Evolutionary conservation across 116 monocot species (phyloP).

Genomic region (Posidonia oceanica): DNA sequence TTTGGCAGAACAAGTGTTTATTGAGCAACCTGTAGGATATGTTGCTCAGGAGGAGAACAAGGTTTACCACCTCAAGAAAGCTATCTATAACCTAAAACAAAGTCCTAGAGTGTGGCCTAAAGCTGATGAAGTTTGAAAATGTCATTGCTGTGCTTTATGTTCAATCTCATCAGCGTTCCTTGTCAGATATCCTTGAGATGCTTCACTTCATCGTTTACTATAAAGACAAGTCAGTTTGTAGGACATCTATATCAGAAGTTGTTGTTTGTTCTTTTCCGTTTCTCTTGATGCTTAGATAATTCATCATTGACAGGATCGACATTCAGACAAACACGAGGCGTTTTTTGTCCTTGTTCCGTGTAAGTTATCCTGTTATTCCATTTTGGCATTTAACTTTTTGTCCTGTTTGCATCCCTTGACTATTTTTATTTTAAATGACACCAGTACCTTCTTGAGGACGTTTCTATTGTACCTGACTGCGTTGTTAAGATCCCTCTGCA

Average conservation of each 20-base stretch:
- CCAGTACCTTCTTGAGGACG: constrained; percentile 93
- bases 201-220: not conserved
- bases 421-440: constrained; percentile 1
- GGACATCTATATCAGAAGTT: not conserved
- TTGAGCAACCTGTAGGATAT: too few relatives aligned
- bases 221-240: not conserved
- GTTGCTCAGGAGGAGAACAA: too few relatives aligned
- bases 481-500: constrained; percentile 60
- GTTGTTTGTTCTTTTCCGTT: not conserved
- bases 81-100: too few relatives aligned
- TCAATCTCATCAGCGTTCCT: not conserved
- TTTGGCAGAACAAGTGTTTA: too few relatives aligned
- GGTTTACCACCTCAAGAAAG: too few relatives aligned
- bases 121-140: too few relatives aligned
- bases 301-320: constrained; percentile 68
- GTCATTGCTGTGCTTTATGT: too few relatives aligned
- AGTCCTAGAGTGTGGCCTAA: too few relatives aligned
- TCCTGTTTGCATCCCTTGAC: not conserved
- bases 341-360: constrained; percentile 80
- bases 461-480: constrained; percentile 45
- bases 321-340: constrained; percentile 88
- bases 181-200: not conserved
- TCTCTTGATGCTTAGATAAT: not conserved
- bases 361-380: constrained; percentile 16
- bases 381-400: not conserved